Conservation (phyloP, 208 protist species). For the Crithidia sp. region DNA sequence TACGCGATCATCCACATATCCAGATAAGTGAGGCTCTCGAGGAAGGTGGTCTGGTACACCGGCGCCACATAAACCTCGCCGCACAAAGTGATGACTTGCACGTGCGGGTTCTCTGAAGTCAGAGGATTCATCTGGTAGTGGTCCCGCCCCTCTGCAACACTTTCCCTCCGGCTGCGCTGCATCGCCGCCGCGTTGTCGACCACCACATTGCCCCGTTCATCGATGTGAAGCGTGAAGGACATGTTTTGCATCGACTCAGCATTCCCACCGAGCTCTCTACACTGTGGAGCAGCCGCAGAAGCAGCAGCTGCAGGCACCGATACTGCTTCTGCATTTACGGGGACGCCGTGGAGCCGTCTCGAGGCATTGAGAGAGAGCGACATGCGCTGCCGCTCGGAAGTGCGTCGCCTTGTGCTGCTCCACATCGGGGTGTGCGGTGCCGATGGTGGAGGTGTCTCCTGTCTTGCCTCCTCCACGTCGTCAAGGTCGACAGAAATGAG, state of each 20-base stretch:
- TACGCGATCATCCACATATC: slow-evolving; percentile 58
- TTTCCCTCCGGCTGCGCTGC: not conserved
- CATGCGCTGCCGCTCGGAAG: not conserved
- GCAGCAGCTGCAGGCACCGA: not conserved
- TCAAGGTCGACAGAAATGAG: slow-evolving; percentile 24
- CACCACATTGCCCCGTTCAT: not conserved
- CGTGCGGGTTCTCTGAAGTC: slow-evolving; percentile 33
- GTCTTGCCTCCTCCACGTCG: not conserved
- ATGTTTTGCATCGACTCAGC: not conserved
- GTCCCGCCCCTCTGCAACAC: not conserved
- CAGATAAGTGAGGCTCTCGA: slow-evolving; percentile 51
- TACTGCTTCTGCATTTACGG: no score
- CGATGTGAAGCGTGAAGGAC: slow-evolving; percentile 6
- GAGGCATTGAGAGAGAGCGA: not conserved
- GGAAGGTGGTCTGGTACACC: slow-evolving; percentile 57
- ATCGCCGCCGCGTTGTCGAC: not conserved
- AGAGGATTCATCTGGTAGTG: no score
- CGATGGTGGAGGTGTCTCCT: not conserved
- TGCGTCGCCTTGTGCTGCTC: not conserved
- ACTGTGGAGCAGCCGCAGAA: not conserved
- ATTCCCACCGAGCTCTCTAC: not conserved
- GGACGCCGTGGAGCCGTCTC: not conserved
- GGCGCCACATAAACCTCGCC: slow-evolving; percentile 59
- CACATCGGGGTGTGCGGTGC: not conserved
- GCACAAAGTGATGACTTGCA: slow-evolving; percentile 56